Evolutionary conservation across 1,284 basidiomycete species (phyloP).

Genomic region (Fomes fomentarius): DNA sequence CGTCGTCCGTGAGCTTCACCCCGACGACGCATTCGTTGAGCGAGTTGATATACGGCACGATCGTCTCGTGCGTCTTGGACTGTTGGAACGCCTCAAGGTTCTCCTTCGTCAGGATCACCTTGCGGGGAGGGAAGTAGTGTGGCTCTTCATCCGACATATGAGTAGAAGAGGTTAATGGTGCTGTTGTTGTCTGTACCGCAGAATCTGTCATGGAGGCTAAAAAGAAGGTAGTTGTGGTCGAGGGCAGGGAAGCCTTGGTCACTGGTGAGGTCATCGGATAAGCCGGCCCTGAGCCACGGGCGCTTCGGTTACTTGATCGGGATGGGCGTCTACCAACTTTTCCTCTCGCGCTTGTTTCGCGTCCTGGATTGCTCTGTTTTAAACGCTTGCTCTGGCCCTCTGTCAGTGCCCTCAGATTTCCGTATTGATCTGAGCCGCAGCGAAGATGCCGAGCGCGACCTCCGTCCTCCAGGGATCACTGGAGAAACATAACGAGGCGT

Average conservation of each 20-base stretch:
- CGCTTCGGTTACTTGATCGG: background rate
- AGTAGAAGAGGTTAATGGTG: background rate
- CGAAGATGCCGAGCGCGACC: conserved; percentile 51
- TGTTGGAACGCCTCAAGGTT: conserved; percentile 86
- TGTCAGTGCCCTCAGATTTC: too few species aligned
- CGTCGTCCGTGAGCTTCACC: conserved; percentile 74
- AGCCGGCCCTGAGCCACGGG: background rate
- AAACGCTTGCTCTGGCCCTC: too few species aligned
- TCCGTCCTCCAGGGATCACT: conserved; percentile 66
- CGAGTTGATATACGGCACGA: conserved; percentile 75
- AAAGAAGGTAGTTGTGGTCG: background rate
- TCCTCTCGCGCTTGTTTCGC: background rate
- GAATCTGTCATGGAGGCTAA: background rate
- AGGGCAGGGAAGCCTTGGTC: background rate
- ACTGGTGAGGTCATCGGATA: background rate
- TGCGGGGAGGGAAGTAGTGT: conserved; percentile 46
- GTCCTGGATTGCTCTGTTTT: background rate
- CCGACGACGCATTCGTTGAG: conserved; percentile 83
- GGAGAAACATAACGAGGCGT: conserved; percentile 81
- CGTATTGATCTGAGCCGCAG: too few species aligned
- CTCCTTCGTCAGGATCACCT: conserved; percentile 79
- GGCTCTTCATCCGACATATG: background rate
- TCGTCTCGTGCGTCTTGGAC: conserved; percentile 71
- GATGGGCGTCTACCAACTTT: conserved; percentile 5
- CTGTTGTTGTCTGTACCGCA: background rate